Evolutionary conservation across 108 stramenopile genomes (phyloP), one percentile per base, ranked within the genome.

Genomic region (Cylindrotheca fusiformis): DNA sequence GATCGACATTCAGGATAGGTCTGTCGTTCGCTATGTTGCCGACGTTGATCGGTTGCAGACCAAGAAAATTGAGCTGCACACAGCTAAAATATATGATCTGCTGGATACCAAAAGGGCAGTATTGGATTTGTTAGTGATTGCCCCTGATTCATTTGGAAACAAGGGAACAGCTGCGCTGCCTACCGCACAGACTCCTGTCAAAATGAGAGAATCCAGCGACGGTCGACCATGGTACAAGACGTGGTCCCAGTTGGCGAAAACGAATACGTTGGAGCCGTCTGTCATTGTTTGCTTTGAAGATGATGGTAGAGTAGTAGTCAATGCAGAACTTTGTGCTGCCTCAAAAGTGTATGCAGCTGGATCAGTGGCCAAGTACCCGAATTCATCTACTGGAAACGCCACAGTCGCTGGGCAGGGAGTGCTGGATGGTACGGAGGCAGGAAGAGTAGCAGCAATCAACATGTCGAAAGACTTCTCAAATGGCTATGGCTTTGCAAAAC

Each of bases 331-430:
- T 17, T 49, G 57, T 51, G 92, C 82, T 12, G 87, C 88, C 21
- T 82, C 84, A 2, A 63, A 70, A 8, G 69, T 94, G 0, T 94
- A 76, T 58, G 88, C 89, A 20, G 92, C 92, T 23, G 92, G 92
- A 28, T 80, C 85, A 17, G 88, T 86, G 2, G 89, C 92, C 30
- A 83, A 81, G 56, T 88, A 76, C 74, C 87, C 88, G 21, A 86
- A 87, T 70, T 49, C 65, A 2, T 47, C 59, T 17, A 90, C 85
- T 18, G 92, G 92, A 5, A 67, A 80, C 30, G 78, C 92, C 0
- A 66, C 69, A 48, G 77, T 94, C 22, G 88, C 92, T 6, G 92
- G 92, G 44, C 87, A 80, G 28, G 82, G 78, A 32, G 62, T 61
- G 2, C 52, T 78, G 10, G 84, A 83, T 75, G 77, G 85, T 19